Conservation (phyloP, 2,329 filamentous ascomycete genomes). For the Tolypocladium album region DNA sequence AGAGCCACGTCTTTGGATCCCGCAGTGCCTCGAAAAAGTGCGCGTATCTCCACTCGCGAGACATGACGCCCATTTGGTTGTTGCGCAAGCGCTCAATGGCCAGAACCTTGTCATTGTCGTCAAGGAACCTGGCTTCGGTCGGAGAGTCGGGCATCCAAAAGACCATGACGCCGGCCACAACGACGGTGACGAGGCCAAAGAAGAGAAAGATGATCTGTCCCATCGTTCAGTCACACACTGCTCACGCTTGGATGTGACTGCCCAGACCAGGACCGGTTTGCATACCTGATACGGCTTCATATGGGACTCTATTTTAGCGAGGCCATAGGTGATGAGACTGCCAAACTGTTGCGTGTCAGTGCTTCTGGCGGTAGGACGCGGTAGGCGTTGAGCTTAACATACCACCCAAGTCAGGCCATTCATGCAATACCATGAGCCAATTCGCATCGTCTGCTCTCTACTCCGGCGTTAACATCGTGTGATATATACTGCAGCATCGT, state of each 20-base stretch:
- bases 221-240: background rate
- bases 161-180: slow-evolving; percentile 32
- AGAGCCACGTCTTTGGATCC: slow-evolving; percentile 51
- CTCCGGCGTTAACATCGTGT: slow-evolving; percentile 1
- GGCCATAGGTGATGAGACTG: slow-evolving; percentile 44
- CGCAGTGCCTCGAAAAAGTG: slow-evolving; percentile 42
- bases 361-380: background rate
- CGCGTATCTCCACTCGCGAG: slow-evolving; percentile 37
- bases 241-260: no score
- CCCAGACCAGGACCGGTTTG: slow-evolving; percentile 7
- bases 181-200: slow-evolving; percentile 39
- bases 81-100: slow-evolving; percentile 42
- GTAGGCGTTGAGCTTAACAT: slow-evolving; percentile 6
- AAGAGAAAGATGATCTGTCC: slow-evolving; percentile 40
- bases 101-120: slow-evolving; percentile 37
- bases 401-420: slow-evolving; percentile 47
- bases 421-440: slow-evolving; percentile 50
- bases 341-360: slow-evolving; percentile 26
- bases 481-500: background rate
- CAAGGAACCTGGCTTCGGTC: slow-evolving; percentile 39
- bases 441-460: slow-evolving; percentile 44
- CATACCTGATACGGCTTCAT: slow-evolving; percentile 36
- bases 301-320: slow-evolving; percentile 43
- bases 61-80: slow-evolving; percentile 44
- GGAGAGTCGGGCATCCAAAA: slow-evolving; percentile 38